Evolutionary conservation across 352 stramenopile genomes (phyloP), one percentile per base, ranked within the genome.

Genomic region (Thalassiosira hispida): DNA sequence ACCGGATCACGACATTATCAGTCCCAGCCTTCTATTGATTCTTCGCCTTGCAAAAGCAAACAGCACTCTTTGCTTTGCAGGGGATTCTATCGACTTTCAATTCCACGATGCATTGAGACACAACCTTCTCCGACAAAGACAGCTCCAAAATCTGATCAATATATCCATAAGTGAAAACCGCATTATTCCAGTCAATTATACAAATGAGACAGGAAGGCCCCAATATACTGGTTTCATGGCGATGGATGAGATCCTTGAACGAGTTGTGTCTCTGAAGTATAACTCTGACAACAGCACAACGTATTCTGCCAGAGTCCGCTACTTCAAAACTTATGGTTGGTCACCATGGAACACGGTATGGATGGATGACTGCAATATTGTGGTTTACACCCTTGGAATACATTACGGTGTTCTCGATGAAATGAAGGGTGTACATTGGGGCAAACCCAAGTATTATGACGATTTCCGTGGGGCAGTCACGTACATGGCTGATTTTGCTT

Each of bases 51-150:
- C 38, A 52, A 77, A 69, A 16, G 55, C 44, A 59, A 46, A 63
- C 22, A 53, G 33, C n/a, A 62, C 64, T 31, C 40, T 77, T 18
- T 77, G 67, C 38, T 77, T 77, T 31, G 31, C 25, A 6, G 56
- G 67, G n/a, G 67, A 77, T 53, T 60, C 33, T 22, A 49, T 68
- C 47, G 67, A 76, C 18, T 44, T 42, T 12, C 56, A 68, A 33
- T 63, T 77, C 40, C 63, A 77, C 63, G 31, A 51, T 63, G 67
- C 35, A 52, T 52, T 77, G 6, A 35, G 16, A 38, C 56, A 68
- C 18, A 77, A 77, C 53, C 49, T 77, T n/a, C 14, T 23, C 14
- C 14, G 59, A 40, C 5, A 22, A 4, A 53, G 35, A 31, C 12
- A 33, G 18, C 40, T 67, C 8, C 31, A 38, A 38, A 8, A 38